Conservation (phyloP, 2,329 filamentous ascomycete genomes). For the Fusarium brevicatenulatum region DNA sequence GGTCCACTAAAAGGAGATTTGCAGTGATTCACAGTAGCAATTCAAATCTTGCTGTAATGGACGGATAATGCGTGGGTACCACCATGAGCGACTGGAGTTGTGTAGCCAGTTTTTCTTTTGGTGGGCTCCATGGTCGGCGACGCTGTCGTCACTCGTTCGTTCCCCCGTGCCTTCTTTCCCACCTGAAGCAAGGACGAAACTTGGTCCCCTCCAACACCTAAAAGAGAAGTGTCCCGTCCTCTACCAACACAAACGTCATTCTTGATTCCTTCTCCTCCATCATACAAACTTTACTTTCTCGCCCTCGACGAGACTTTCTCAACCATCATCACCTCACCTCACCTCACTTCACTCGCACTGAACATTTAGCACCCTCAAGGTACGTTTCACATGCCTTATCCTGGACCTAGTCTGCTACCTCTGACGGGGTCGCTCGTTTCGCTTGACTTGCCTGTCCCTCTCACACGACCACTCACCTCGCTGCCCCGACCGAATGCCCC, state of each 20-base stretch:
- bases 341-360: neutral
- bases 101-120: slow-evolving; percentile 13
- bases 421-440: slow-evolving; percentile 37
- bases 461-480: slow-evolving; percentile 34
- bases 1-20: slow-evolving; percentile 17
- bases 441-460: slow-evolving; percentile 41
- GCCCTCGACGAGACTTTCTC: neutral
- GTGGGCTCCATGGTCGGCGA: slow-evolving; percentile 14
- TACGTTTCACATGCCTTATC: slow-evolving; percentile 28
- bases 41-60: neutral
- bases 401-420: slow-evolving; percentile 21
- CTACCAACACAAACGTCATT: slow-evolving; percentile 36
- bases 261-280: slow-evolving; percentile 13
- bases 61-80: slow-evolving; percentile 1
- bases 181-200: slow-evolving; percentile 23
- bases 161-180: slow-evolving; percentile 9
- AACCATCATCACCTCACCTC: slow-evolving; percentile 1
- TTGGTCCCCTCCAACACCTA: slow-evolving; percentile 26
- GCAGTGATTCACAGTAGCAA: slow-evolving; percentile 1
- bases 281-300: slow-evolving; percentile 11
- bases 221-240: slow-evolving; percentile 27
- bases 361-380: slow-evolving; percentile 25
- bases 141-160: slow-evolving; percentile 33
- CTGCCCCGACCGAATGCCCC: slow-evolving; percentile 32
- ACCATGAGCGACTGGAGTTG: neutral